Conservation (phyloP, 2,329 filamentous ascomycete species). For the Aspergillus bombycis region DNA sequence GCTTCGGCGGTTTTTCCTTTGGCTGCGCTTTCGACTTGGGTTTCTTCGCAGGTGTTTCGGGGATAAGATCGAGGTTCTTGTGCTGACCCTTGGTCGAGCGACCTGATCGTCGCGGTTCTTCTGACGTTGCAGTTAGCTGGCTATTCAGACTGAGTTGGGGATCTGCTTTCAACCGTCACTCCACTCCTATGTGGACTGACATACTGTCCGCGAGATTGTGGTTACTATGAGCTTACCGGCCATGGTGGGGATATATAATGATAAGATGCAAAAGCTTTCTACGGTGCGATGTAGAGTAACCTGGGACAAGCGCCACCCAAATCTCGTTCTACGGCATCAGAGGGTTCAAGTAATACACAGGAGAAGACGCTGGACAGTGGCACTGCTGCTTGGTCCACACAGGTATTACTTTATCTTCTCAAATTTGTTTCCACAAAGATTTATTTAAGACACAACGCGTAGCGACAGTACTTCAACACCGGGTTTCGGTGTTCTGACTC, state of each 20-base stretch:
- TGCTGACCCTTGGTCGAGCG: conserved; percentile 97
- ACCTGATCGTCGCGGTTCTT: conserved; percentile 90
- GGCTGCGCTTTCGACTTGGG: conserved; percentile 50
- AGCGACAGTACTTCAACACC: conserved; percentile 21
- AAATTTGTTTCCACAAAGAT: conserved; percentile 22
- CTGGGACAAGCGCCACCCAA: conserved; percentile 28
- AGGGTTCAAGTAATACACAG: conserved; percentile 46
- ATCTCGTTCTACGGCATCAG: conserved; percentile 46
- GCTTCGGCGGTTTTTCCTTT: conserved; percentile 50
- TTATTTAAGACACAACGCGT: conserved; percentile 24
- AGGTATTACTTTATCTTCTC: conserved; percentile 39
- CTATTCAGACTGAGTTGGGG: conserved; percentile 16
- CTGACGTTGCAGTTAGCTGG: conserved; percentile 49
- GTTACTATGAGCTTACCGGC: conserved; percentile 61
- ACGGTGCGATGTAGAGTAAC: conserved; percentile 36
- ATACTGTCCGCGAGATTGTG: conserved; percentile 15
- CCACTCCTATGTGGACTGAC: conserved; percentile 1
- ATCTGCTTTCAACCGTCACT: conserved; percentile 14
- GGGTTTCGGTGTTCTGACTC: conserved; percentile 18
- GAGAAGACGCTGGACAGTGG: conserved; percentile 35
- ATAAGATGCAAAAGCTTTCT: conserved; percentile 30
- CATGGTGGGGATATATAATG: conserved; percentile 50
- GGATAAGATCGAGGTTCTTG: conserved; percentile 76
- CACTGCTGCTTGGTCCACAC: conserved; percentile 33
- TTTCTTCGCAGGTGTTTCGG: conserved; percentile 60